phyloP scores from a whole-genome alignment of 2,329 filamentous ascomycete genomes.

The Diplodia intermedia region DNA sequence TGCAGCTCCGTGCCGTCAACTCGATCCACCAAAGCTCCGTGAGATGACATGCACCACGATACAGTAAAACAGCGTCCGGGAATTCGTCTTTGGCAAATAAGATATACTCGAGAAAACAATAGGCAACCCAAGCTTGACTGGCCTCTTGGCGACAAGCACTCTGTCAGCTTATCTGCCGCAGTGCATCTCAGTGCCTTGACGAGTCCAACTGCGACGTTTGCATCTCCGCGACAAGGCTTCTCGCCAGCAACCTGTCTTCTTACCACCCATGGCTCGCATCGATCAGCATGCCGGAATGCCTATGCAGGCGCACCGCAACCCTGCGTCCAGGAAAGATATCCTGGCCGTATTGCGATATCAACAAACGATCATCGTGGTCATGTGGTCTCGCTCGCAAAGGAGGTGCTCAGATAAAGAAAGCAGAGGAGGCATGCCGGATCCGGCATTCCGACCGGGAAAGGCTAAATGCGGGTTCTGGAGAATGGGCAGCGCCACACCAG shows the following conservation, averaged over 20 bases:
- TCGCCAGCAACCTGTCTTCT: too few relatives aligned
- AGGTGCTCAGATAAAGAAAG: not conserved
- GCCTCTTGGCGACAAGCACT: slow-evolving; percentile 9
- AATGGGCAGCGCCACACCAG: not conserved
- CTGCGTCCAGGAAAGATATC: not conserved
- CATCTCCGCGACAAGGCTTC: not conserved
- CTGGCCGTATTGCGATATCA: not conserved
- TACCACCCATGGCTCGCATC: not conserved
- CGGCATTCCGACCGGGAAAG: slow-evolving; percentile 6
- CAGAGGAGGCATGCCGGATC: not conserved
- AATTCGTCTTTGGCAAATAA: too few relatives aligned
- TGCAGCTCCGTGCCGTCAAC: not conserved
- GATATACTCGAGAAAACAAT: not conserved
- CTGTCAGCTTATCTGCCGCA: slow-evolving; percentile 12
- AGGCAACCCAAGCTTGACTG: not conserved
- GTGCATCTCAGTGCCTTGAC: not conserved
- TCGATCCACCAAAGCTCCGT: not conserved
- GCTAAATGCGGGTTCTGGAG: not conserved
- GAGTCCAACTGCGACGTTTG: not conserved
- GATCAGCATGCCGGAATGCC: not conserved
- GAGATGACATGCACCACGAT: not conserved
- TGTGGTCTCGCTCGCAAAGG: not conserved
- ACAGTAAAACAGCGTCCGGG: not conserved
- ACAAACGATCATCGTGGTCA: slow-evolving; percentile 8
- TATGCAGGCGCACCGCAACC: not conserved